A percentile compares a stretch with the other conserved stretches of the same genome.
These are phyloP conservation scores for Nicotiana sylvestris DNA, from an alignment of 257 asterid species.

Conservation along the genomic window DNA sequence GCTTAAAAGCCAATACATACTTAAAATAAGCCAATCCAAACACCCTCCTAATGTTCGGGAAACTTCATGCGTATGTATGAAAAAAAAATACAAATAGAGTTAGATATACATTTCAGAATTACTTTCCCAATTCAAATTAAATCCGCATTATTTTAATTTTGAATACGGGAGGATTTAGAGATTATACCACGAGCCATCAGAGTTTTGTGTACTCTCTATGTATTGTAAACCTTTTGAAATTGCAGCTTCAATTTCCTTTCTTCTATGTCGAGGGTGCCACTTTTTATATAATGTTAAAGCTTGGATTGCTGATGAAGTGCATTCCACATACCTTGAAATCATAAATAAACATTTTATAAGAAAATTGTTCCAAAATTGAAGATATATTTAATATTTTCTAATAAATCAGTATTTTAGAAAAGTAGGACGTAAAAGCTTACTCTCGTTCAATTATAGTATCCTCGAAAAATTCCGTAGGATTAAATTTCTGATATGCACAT, in stretches of 20 bases:
- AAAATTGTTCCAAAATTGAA: neutral
- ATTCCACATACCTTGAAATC: slow-evolving; percentile 43
- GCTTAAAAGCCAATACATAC: no score
- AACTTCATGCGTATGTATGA: no score
- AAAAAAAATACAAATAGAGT: no score
- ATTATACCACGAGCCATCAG: slow-evolving; percentile 53
- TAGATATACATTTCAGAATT: no score
- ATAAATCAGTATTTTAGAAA: neutral
- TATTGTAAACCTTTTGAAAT: slow-evolving; percentile 31
- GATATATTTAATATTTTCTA: neutral
- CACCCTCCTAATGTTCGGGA: no score
- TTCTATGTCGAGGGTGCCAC: slow-evolving; percentile 32
- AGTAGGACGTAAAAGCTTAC: slow-evolving; percentile 25
- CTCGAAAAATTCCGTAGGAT: slow-evolving; percentile 49
- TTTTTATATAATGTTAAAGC: slow-evolving; percentile 36
- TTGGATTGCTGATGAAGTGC: slow-evolving; percentile 55
- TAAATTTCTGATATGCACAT: slow-evolving; percentile 32
- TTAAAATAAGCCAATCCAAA: no score
- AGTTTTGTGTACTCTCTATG: slow-evolving; percentile 35
- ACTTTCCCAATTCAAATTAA: no score
- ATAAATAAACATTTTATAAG: neutral
- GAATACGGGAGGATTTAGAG: neutral
- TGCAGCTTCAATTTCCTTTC: slow-evolving; percentile 39
- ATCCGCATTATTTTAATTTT: no score
- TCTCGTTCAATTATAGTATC: slow-evolving; percentile 44